A percentile compares a stretch with the other conserved stretches of the same genome.
Evolutionary conservation across 305 asterid genomes (phyloP).

Genomic region (Vinca major): DNA sequence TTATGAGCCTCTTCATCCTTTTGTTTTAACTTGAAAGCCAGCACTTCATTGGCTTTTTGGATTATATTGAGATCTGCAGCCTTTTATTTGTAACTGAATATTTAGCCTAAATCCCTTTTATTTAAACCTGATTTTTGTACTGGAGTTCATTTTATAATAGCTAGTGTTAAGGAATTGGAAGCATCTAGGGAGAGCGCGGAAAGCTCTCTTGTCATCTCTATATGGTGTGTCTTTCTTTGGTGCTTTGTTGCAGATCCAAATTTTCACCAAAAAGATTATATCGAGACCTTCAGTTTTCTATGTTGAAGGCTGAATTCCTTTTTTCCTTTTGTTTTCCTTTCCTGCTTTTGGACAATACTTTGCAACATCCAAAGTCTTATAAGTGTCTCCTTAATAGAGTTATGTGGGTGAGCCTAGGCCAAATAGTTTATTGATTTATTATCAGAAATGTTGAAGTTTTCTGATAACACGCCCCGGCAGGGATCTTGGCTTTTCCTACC

Average conservation of each 20-base stretch:
- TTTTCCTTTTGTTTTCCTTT: not conserved
- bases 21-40: not conserved
- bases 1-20: not conserved
- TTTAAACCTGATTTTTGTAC: no score
- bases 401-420: not conserved
- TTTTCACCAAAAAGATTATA: not conserved
- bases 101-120: no score
- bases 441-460: slow-evolving; percentile 23
- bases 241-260: no score
- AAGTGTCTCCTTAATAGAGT: not conserved
- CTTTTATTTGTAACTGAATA: no score
- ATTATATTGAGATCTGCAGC: not conserved
- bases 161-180: no score
- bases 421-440: not conserved
- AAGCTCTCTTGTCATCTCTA: no score
- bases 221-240: no score
- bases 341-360: not conserved
- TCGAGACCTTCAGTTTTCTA: not conserved
- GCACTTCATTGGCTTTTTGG: not conserved
- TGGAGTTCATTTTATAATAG: no score
- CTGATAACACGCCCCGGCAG: slow-evolving; percentile 99
- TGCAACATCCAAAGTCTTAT: no score
- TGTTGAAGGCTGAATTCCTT: not conserved
- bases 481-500: slow-evolving; percentile 65
- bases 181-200: no score